Base-by-base conservation (phyloP, 176 grass and related monocot genomes). In the Bonia amplexicaulis region DNA sequence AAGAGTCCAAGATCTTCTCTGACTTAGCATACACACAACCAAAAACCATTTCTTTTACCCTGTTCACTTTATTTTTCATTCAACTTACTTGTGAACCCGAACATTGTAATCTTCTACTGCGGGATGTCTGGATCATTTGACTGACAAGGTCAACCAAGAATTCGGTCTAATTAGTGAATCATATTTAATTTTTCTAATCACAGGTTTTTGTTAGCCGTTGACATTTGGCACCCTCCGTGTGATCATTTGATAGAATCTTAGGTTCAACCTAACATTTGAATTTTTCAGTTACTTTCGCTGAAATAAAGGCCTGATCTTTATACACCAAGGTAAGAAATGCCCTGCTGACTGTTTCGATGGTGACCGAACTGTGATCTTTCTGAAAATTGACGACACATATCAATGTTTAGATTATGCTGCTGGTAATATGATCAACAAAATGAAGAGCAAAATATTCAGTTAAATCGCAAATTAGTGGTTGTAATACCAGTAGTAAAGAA, bases 141-240 rank as follows among this genome's bases (percentile, higher is more conserved):
- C 35, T 39, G 87, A 79, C 67, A 83, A 6, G 37, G 74, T 84
- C 81, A 88, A 37, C 58, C 25, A 35, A 73, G 23, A 73, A 84
- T 27, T 44, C 0, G 14, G 25, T 26, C 35, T 16, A 54, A 16
- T 35, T 23, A 27, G 42, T 45, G 17, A 64, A 83, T 6, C 42
- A 26, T n/a, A 65, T 23, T 12, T 60, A 60, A 19, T 60, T 60
- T 59, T 33, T 3, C 3, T 39, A 31, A 73, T 13, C 6, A 72
- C 5, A 25, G 17, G 0, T 8, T 12, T 76, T 25, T 51, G 17
- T 25, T 60, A 51, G 11, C 31, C 5, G 16, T 62, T 52, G 53
- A 83, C 86, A 71, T 83, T 71, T 61, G 37, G 8, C 7, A 67
- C 13, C 29, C 8, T 19, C 4, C 12, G 0, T 53, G 29, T 80